Conservation (phyloP, 495 filamentous ascomycete genomes). For the Neurospora sp. region DNA sequence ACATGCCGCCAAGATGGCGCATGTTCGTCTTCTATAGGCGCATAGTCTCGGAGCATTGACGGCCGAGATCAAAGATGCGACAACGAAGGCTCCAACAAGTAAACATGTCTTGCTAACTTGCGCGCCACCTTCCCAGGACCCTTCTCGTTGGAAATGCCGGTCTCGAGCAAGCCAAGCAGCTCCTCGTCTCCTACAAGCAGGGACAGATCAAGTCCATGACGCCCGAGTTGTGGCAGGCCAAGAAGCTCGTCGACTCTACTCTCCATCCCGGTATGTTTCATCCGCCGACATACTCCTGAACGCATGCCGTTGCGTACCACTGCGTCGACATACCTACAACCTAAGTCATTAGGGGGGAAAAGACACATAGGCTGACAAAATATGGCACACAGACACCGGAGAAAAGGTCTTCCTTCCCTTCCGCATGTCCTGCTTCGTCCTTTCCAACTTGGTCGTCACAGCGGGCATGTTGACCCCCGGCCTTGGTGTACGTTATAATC, state of each 20-base stretch:
- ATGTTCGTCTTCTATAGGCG: neutral
- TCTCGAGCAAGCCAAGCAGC: conserved; percentile 70
- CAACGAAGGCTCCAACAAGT: no score
- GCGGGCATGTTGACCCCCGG: conserved; percentile 94
- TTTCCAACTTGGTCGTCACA: conserved; percentile 93
- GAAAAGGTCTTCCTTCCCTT: conserved; percentile 87
- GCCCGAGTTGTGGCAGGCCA: conserved; percentile 84
- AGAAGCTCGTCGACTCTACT: conserved; percentile 94
- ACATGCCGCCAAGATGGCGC: neutral
- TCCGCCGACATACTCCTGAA: conserved; percentile 11
- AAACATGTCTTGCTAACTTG: neutral
- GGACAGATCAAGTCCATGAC: conserved; percentile 70
- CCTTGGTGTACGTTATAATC: conserved; percentile 42
- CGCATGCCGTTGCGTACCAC: neutral
- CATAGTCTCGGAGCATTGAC: neutral
- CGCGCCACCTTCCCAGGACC: conserved; percentile 43
- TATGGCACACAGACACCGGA: conserved; percentile 62
- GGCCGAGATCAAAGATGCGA: no score
- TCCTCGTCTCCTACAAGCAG: conserved; percentile 73
- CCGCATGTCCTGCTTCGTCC: conserved; percentile 91
- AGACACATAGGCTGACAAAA: conserved; percentile 2
- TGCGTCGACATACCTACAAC: neutral
- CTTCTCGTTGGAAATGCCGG: conserved; percentile 64
- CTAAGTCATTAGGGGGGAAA: neutral
- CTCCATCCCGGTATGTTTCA: conserved; percentile 77